phyloP scores from a whole-genome alignment of 1,284 basidiomycete genomes.

The Leccinum fuscescens region DNA sequence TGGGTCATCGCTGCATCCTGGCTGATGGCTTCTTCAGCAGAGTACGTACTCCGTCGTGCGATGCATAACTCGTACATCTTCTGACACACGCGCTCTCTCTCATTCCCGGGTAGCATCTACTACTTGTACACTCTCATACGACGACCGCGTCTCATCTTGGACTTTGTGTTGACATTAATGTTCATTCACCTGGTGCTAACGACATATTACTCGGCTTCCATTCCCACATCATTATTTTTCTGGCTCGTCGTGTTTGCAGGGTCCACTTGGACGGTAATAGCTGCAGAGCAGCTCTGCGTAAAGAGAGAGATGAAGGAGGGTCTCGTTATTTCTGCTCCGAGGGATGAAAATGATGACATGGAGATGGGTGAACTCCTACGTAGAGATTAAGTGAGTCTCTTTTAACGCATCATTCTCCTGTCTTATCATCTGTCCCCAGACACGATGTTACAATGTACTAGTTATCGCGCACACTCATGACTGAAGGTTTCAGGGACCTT shows the following conservation, averaged over 20 bases:
- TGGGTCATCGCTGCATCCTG: slow-evolving; percentile 88
- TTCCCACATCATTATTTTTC: slow-evolving; percentile 90
- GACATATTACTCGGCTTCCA: slow-evolving; percentile 83
- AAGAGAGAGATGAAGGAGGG: slow-evolving; percentile 91
- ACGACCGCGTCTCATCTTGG: slow-evolving; percentile 90
- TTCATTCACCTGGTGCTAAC: slow-evolving; percentile 91
- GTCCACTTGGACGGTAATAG: slow-evolving; percentile 71
- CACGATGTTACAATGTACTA: slow-evolving; percentile 26
- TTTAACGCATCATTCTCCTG: not conserved
- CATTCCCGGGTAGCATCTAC: slow-evolving; percentile 61
- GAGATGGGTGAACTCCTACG: slow-evolving; percentile 59
- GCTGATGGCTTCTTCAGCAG: slow-evolving; percentile 74
- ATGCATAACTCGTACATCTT: not conserved
- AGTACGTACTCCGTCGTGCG: slow-evolving; percentile 54
- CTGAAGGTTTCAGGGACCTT: slow-evolving; percentile 13
- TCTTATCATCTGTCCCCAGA: slow-evolving; percentile 10
- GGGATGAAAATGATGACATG: slow-evolving; percentile 46
- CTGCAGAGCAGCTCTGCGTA: slow-evolving; percentile 91
- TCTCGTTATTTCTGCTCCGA: slow-evolving; percentile 52
- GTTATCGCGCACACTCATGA: slow-evolving; percentile 14
- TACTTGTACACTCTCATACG: slow-evolving; percentile 87
- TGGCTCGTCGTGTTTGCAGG: slow-evolving; percentile 79
- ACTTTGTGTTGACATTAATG: slow-evolving; percentile 87
- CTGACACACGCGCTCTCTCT: slow-evolving; percentile 20
- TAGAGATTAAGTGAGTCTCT: slow-evolving; percentile 33